Conservation (phyloP, 2,329 filamentous ascomycete species). For the Ceratocystis albifundus region DNA sequence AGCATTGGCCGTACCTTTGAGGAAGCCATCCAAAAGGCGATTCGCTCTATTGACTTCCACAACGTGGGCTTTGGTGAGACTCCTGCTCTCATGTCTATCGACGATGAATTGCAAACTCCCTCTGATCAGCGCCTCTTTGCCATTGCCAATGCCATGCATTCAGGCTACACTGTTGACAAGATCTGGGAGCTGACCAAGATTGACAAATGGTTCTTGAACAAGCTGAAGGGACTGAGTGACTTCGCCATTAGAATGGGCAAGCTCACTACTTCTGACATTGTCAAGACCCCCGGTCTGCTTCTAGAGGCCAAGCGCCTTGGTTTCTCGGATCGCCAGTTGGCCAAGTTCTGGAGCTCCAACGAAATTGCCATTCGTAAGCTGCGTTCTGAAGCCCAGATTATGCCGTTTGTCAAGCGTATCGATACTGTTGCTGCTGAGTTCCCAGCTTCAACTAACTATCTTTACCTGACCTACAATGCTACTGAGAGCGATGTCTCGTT, state of each 20-base stretch:
- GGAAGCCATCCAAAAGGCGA: slow-evolving; percentile 97
- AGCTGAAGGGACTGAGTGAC: slow-evolving; percentile 80
- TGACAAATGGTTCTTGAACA: slow-evolving; percentile 94
- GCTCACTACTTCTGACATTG: slow-evolving; percentile 54
- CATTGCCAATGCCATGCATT: slow-evolving; percentile 93
- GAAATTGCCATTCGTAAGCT: slow-evolving; percentile 78
- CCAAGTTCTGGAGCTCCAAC: slow-evolving; percentile 88
- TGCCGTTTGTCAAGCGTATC: slow-evolving; percentile 91
- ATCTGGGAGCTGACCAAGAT: slow-evolving; percentile 98
- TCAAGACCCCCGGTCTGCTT: slow-evolving; percentile 52
- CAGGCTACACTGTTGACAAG: slow-evolving; percentile 86
- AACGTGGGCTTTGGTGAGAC: slow-evolving; percentile 93
- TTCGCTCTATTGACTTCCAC: slow-evolving; percentile 86
- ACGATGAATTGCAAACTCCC: slow-evolving; percentile 90
- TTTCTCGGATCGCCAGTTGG: slow-evolving; percentile 86
- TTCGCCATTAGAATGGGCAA: slow-evolving; percentile 69
- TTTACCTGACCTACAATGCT: slow-evolving; percentile 93
- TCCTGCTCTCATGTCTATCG: slow-evolving; percentile 77
- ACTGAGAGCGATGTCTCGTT: slow-evolving; percentile 74
- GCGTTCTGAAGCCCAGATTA: slow-evolving; percentile 74
- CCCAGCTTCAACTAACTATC: slow-evolving; percentile 86
- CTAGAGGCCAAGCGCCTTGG: slow-evolving; percentile 84
- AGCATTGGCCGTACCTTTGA: slow-evolving; percentile 93
- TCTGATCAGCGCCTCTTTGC: slow-evolving; percentile 96
- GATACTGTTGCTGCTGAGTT: slow-evolving; percentile 97